Base-by-base conservation (phyloP, 1,139 yeast species). In the Kurtzmaniella quercitrusa region DNA sequence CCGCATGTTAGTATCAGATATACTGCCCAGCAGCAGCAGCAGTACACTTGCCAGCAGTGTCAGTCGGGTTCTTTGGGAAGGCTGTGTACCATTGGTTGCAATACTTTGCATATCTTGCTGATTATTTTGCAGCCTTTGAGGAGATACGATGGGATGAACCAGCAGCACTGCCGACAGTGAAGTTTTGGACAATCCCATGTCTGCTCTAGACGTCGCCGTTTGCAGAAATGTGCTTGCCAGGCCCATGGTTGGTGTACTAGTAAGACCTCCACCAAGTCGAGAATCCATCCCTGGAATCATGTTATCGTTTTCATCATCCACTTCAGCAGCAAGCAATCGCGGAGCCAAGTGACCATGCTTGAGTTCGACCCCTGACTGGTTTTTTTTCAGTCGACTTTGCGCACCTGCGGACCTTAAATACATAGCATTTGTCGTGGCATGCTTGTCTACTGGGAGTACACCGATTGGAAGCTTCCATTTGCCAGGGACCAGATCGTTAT, bases 271-370 rank as follows among this genome's bases (percentile, higher is more conserved):
- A 12, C 45, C 45, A n/a, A 42, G 26, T 21, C 45, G 16, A 7
- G 43, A 40, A 28, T 39, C 22, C 36, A 42, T 23, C 15, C 45
- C 45, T 21, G 45, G 41, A n/a, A 42, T 35, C 21, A 44, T 17
- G 30, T 28, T 36, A 46, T 80, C 86, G 18, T 30, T 30, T 30
- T 30, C 34, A 45, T 84, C 89, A 48, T 83, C 93, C 23, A 85
- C 82, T 59, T 86, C 95, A 12, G 85, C 80, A 1, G 93, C 93
- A 46, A 86, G 66, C 58, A 85, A 70, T 44, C 89, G 73, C n/a
- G 87, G 88, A 42, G 80, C 78, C 50, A 84, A 69, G 55, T 80
- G 88, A 3, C 91, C 87, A 57, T 85, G 93, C 49, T 84, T 80
- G 54, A 84, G 74, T 48, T 83, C 89, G 47, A 81, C 78, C 4